These are phyloP conservation scores for Thalassiosira profunda DNA, from an alignment of 108 stramenopile species.

Conservation along the genomic window DNA sequence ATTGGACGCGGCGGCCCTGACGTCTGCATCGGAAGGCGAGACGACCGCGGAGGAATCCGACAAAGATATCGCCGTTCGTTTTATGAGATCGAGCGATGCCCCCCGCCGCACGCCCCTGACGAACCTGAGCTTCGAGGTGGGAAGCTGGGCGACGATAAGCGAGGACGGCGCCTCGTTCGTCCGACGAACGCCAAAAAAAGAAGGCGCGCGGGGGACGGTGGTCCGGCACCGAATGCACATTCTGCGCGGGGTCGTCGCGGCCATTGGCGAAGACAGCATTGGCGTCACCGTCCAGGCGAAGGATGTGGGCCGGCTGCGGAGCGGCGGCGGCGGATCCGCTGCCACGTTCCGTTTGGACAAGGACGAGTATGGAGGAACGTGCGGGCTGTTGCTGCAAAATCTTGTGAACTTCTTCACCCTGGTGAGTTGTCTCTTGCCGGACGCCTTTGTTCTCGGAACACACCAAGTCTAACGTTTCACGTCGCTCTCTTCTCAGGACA, in stretches of 20 bases:
- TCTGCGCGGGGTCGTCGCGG: conserved; percentile 61
- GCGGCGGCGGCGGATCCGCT: neutral
- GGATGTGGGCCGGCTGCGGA: conserved; percentile 41
- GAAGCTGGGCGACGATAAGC: conserved; percentile 71
- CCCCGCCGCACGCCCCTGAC: conserved; percentile 20
- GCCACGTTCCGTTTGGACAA: conserved; percentile 74
- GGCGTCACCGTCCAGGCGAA: conserved; percentile 48
- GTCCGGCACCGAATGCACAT: conserved; percentile 64
- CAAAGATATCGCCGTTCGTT: conserved; percentile 30
- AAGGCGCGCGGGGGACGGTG: neutral
- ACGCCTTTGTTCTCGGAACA: conserved; percentile 45
- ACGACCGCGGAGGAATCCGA: neutral
- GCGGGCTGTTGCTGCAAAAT: conserved; percentile 82
- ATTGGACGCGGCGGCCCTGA: conserved; percentile 40
- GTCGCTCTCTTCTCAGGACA: too few species aligned
- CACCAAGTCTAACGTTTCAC: too few species aligned
- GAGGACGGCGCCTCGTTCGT: conserved; percentile 56
- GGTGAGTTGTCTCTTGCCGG: too few species aligned
- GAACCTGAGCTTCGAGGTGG: conserved; percentile 45
- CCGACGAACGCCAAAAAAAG: neutral
- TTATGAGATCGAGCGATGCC: conserved; percentile 38
- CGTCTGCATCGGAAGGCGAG: conserved; percentile 4
- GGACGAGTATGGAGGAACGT: conserved; percentile 60
- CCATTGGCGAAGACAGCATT: conserved; percentile 39
- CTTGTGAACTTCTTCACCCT: conserved; percentile 57